These are phyloP conservation scores for Arabis hirsuta DNA, from an alignment of 345 rosid genomes.

Conservation along the genomic window DNA sequence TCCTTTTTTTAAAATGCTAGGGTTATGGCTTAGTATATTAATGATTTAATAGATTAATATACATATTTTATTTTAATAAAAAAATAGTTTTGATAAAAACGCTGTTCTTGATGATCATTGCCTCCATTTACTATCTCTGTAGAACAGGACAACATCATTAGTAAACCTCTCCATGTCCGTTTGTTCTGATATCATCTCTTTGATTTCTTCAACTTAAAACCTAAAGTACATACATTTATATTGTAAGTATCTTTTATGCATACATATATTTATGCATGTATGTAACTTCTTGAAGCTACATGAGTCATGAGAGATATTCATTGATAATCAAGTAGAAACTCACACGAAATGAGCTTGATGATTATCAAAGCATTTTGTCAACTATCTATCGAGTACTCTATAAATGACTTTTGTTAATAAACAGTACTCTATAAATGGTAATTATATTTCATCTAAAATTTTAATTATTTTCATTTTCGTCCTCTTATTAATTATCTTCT, in stretches of 20 bases:
- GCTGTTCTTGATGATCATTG: slow-evolving; percentile 73
- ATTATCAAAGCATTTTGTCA: slow-evolving; percentile 49
- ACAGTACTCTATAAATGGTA: neutral
- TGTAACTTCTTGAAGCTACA: slow-evolving; percentile 18
- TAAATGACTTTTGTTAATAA: neutral
- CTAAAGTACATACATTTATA: neutral
- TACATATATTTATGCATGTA: slow-evolving; percentile 13
- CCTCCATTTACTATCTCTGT: slow-evolving; percentile 68
- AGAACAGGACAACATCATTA: slow-evolving; percentile 79
- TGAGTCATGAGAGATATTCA: slow-evolving; percentile 11
- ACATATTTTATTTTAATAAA: neutral
- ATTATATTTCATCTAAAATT: neutral
- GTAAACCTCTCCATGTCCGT: slow-evolving; percentile 65
- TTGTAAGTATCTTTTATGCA: too few relatives aligned
- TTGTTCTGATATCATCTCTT: slow-evolving; percentile 32
- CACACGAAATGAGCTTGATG: slow-evolving; percentile 59
- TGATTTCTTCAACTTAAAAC: slow-evolving; percentile 17
- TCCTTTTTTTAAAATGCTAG: slow-evolving; percentile 19
- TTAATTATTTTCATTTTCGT: neutral
- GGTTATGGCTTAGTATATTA: slow-evolving; percentile 10
- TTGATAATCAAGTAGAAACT: slow-evolving; percentile 34
- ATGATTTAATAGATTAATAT: neutral
- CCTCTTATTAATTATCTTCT: neutral
- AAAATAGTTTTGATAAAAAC: slow-evolving; percentile 34
- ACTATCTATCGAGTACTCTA: slow-evolving; percentile 22